These are phyloP conservation scores for Pseudogymnoascus sp. DNA, from an alignment of 2,329 filamentous ascomycete species.

Conservation along the genomic window DNA sequence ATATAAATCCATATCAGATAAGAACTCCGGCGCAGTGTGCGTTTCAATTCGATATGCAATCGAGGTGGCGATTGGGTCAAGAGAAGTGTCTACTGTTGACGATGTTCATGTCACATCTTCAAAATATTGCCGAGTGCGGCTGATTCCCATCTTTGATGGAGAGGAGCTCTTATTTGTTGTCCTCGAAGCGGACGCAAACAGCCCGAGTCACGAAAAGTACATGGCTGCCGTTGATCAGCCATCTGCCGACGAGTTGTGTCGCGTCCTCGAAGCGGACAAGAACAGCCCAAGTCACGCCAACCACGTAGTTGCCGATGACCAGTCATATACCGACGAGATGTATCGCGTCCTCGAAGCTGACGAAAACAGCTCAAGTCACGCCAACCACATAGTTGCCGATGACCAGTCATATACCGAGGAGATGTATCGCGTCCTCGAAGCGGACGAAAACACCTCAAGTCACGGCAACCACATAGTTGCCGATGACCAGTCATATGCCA, in stretches of 20 bases:
- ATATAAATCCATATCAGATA: conserved; percentile 31
- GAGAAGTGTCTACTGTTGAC: conserved; percentile 28
- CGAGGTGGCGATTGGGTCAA: conserved; percentile 9
- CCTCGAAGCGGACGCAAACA: too few relatives aligned
- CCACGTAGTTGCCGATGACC: too few relatives aligned
- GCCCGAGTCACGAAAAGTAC: too few relatives aligned
- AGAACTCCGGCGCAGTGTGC: conserved; percentile 31
- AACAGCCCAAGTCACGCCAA: too few relatives aligned
- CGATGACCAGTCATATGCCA: conserved; percentile 37
- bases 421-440: conserved; percentile 39
- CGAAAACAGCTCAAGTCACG: too few relatives aligned
- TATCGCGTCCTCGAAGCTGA: too few relatives aligned
- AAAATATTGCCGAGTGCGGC: conserved; percentile 31
- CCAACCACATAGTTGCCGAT: too few relatives aligned
- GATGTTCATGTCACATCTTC: conserved; percentile 22
- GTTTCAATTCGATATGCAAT: conserved; percentile 25
- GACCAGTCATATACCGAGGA: too few relatives aligned
- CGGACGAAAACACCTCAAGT: conserved; percentile 32
- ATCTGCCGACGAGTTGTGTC: too few relatives aligned
- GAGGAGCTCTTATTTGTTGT: conserved; percentile 36
- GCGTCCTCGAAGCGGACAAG: too few relatives aligned
- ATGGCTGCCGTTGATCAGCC: too few relatives aligned
- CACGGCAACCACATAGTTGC: conserved; percentile 13
- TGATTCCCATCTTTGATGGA: conserved; percentile 33
- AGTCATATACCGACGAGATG: too few relatives aligned